Evolutionary conservation across 768 basidiomycete genomes (phyloP).

Genomic region (Mrakia blollopis): DNA sequence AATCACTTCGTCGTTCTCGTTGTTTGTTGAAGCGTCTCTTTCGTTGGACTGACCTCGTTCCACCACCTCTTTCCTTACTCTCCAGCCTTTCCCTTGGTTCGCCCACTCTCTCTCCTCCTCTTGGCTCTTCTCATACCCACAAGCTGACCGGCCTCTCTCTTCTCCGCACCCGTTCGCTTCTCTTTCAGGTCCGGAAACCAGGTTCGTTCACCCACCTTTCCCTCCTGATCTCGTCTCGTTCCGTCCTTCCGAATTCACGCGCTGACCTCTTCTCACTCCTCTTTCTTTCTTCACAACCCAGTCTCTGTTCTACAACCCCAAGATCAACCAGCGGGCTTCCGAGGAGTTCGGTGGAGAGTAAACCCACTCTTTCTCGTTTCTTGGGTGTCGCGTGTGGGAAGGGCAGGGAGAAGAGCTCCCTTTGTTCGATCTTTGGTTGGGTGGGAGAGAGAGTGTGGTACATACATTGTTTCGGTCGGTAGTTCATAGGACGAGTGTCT

Average conservation of each 20-base stretch:
- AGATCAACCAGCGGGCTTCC: constrained; percentile 24
- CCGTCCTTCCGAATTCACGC: not conserved
- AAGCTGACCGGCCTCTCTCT: not conserved
- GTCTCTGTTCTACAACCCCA: constrained; percentile 32
- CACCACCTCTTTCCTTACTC: not conserved
- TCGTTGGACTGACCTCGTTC: not conserved
- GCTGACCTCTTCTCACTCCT: not conserved
- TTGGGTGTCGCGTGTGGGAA: not conserved
- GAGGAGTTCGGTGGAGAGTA: constrained; percentile 23
- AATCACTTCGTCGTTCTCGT: too few relatives aligned
- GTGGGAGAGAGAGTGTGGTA: not conserved
- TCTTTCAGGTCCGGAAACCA: constrained; percentile 32
- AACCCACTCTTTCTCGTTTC: not conserved
- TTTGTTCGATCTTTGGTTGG: too few relatives aligned
- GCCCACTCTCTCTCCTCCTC: not conserved
- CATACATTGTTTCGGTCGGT: not conserved
- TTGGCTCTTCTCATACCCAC: not conserved
- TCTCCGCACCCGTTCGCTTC: not conserved
- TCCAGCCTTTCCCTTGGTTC: constrained; percentile 33
- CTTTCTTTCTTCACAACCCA: not conserved
- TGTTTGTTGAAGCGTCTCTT: not conserved
- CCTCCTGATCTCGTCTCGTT: not conserved
- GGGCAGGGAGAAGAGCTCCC: not conserved
- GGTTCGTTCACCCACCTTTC: constrained; percentile 1
- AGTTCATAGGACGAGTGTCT: too few relatives aligned